A percentile compares a stretch with the other conserved stretches of the same genome.
These are phyloP conservation scores for Colletotrichum australisinense DNA, from an alignment of 2,329 filamentous ascomycete genomes.

Conservation along the genomic window DNA sequence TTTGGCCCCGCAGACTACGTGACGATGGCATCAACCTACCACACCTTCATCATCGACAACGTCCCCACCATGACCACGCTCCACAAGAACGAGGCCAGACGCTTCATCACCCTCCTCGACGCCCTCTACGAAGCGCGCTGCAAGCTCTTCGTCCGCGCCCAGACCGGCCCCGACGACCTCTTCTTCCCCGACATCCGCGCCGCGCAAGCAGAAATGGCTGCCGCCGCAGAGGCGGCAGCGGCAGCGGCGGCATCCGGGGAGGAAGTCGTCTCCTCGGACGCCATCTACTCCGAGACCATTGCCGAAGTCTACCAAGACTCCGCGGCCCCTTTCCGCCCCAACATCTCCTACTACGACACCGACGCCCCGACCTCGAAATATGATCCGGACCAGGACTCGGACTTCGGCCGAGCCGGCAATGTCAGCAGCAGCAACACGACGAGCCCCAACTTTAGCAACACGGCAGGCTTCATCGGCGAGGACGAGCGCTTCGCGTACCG, in stretches of 20 bases:
- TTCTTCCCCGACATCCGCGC: conserved; percentile 75
- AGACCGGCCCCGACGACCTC: conserved; percentile 75
- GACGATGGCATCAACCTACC: conserved; percentile 81
- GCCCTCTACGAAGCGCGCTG: conserved; percentile 86
- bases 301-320: conserved; percentile 82
- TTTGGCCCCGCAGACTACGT: conserved; percentile 88
- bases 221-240: neutral
- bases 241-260: conserved; percentile 1
- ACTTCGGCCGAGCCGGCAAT: conserved; percentile 56
- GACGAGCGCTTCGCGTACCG: conserved; percentile 87
- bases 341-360: conserved; percentile 74
- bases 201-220: conserved; percentile 13
- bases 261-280: conserved; percentile 45
- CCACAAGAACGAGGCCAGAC: conserved; percentile 83
- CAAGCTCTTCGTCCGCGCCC: conserved; percentile 77
- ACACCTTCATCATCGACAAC: conserved; percentile 79
- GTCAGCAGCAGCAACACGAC: conserved; percentile 27
- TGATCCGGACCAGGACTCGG: conserved; percentile 68
- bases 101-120: conserved; percentile 84
- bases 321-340: conserved; percentile 81
- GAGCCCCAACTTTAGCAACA: conserved; percentile 74
- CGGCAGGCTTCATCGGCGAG: conserved; percentile 79
- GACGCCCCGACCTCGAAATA: conserved; percentile 59
- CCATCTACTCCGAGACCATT: conserved; percentile 57
- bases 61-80: conserved; percentile 74